Conservation (phyloP, 352 stramenopile genomes). For the Thalassiosira livingstoniorum region DNA sequence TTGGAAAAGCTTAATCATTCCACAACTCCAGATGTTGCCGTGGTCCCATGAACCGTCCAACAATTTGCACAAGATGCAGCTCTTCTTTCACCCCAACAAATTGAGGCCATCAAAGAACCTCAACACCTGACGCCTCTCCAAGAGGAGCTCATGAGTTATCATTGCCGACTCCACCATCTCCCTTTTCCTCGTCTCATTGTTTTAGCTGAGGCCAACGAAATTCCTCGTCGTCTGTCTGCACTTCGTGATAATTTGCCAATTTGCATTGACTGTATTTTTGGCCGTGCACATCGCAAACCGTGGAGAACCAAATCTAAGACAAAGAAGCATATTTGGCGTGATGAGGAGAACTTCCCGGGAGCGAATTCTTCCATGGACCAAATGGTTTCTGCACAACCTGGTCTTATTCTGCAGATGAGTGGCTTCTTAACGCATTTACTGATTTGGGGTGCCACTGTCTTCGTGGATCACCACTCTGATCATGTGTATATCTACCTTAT, state of each 20-base stretch:
- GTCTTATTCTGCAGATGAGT: slow-evolving; percentile 32
- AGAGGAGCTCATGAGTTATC: slow-evolving; percentile 37
- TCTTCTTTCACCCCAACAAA: background rate
- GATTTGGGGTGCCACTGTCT: background rate
- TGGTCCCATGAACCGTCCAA: background rate
- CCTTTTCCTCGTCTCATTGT: slow-evolving; percentile 18
- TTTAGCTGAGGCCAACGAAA: background rate
- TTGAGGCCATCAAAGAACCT: background rate
- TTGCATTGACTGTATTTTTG: background rate
- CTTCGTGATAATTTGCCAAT: background rate
- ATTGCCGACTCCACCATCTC: slow-evolving; percentile 41
- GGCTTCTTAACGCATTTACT: background rate
- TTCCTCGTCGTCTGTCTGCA: background rate
- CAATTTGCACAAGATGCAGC: background rate
- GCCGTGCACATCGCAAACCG: background rate
- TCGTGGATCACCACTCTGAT: background rate
- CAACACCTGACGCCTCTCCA: slow-evolving; percentile 28
- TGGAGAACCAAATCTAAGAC: background rate
- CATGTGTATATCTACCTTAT: background rate
- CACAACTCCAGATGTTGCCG: background rate
- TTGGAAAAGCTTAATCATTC: background rate
- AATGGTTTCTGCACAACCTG: slow-evolving; percentile 13
- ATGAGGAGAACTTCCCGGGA: background rate
- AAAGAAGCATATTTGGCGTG: background rate
- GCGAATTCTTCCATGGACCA: slow-evolving; percentile 33